phyloP scores from a whole-genome alignment of 805 yeast species.

The Maudiozyma turicensis region DNA sequence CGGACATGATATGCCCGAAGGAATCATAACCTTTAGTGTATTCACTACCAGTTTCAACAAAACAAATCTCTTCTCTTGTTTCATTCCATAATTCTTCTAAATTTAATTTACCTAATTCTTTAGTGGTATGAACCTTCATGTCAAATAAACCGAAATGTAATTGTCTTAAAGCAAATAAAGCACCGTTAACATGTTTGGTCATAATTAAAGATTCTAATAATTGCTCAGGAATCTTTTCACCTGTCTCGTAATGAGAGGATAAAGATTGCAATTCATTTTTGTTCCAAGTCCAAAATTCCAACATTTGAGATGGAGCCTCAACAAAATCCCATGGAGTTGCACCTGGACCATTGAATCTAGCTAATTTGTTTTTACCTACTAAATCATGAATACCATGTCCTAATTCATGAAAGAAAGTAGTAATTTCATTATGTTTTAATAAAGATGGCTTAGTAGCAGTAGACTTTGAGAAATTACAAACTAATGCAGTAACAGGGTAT shows the following conservation, averaged over 20 bases:
- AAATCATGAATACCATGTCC: constrained; percentile 84
- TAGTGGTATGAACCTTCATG: constrained; percentile 53
- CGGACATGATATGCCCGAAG: constrained; percentile 70
- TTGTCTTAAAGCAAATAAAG: constrained; percentile 62
- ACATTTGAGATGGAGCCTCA: constrained; percentile 84
- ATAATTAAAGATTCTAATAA: constrained; percentile 48
- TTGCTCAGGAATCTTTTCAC: constrained; percentile 46
- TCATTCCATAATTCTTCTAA: constrained; percentile 54
- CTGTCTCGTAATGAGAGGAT: constrained; percentile 58
- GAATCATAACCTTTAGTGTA: constrained; percentile 61
- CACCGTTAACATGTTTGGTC: constrained; percentile 71
- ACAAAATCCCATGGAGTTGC: constrained; percentile 78
- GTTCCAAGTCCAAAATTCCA: constrained; percentile 85
- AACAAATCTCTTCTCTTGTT: constrained; percentile 50
- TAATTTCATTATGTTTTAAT: constrained; percentile 67
- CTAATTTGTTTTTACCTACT: constrained; percentile 53
- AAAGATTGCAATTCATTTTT: constrained; percentile 45
- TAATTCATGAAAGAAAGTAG: constrained; percentile 80
- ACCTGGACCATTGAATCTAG: constrained; percentile 65
- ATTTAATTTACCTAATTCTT: constrained; percentile 38
- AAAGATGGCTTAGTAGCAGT: constrained; percentile 59
- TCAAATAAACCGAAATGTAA: constrained; percentile 73
- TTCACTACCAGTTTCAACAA: constrained; percentile 46
- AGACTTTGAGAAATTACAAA: constrained; percentile 78
- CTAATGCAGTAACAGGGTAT: constrained; percentile 67